Evolutionary conservation across 805 yeast species (phyloP).

Genomic region (Myxozyma neglecta): DNA sequence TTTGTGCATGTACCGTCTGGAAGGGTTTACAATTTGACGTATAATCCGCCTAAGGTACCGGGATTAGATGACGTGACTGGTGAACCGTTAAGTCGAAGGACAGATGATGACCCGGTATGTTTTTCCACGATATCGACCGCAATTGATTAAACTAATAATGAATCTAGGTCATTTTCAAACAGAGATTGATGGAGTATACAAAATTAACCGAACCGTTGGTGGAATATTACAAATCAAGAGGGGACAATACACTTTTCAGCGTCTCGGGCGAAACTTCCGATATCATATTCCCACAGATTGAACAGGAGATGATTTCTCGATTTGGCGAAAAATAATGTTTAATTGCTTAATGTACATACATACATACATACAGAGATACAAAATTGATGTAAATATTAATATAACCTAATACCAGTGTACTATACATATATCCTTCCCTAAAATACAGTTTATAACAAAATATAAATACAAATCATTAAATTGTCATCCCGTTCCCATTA

Average conservation of each 20-base stretch:
- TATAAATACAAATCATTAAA: background rate
- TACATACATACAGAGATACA: too few species aligned
- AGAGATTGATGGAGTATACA: constrained; percentile 64
- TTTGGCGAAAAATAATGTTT: constrained; percentile 29
- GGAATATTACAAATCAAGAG: constrained; percentile 53
- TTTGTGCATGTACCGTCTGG: constrained; percentile 87
- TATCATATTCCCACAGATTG: constrained; percentile 72
- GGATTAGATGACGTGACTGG: constrained; percentile 89
- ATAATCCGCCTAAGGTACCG: constrained; percentile 83
- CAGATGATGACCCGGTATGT: constrained; percentile 68
- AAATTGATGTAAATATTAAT: background rate
- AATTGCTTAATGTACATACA: background rate
- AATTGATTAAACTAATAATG: background rate
- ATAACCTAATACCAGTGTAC: background rate
- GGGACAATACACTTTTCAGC: constrained; percentile 50
- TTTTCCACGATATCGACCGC: background rate
- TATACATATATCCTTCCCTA: background rate
- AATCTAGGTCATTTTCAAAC: constrained; percentile 56
- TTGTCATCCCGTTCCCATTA: background rate
- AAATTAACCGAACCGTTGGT: constrained; percentile 62
- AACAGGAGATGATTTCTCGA: constrained; percentile 43
- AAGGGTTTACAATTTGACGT: constrained; percentile 78
- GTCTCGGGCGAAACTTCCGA: constrained; percentile 82
- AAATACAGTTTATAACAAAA: background rate
- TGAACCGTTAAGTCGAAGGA: constrained; percentile 74